Evolutionary conservation across 2,329 filamentous ascomycete genomes (phyloP).

Genomic region (Gaeumannomyces sp.): DNA sequence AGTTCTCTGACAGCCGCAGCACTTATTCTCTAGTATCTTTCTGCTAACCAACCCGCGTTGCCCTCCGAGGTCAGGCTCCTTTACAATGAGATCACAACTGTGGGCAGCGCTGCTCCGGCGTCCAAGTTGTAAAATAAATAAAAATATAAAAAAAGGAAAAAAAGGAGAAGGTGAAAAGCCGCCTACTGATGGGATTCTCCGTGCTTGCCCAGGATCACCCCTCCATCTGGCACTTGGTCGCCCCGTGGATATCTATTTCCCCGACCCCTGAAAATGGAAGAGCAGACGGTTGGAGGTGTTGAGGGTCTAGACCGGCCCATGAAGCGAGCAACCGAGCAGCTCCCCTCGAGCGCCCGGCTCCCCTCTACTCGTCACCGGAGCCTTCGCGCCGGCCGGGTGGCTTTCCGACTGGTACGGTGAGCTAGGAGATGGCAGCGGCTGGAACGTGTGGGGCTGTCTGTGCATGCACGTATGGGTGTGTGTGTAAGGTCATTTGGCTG

Average conservation of each 20-base stretch:
- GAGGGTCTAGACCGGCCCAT: too few relatives aligned
- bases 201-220: background rate
- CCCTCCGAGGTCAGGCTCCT: constrained; percentile 55
- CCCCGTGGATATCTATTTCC: background rate
- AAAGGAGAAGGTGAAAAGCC: background rate
- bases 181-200: background rate
- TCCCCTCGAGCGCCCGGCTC: too few relatives aligned
- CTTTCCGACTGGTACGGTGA: too few relatives aligned
- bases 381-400: too few relatives aligned
- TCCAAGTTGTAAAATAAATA: constrained; percentile 55
- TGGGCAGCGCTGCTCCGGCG: constrained; percentile 54
- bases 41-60: too few relatives aligned
- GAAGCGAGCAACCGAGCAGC: too few relatives aligned
- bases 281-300: too few relatives aligned
- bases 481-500: background rate
- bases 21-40: background rate
- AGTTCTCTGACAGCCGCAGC: constrained; percentile 28
- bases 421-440: too few relatives aligned
- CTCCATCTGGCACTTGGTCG: background rate
- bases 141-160: too few relatives aligned
- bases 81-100: constrained; percentile 80
- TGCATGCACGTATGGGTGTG: background rate
- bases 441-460: background rate
- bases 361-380: too few relatives aligned
- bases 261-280: background rate